phyloP scores from a whole-genome alignment of 345 rosid species.

The Erucastrum elatum region DNA sequence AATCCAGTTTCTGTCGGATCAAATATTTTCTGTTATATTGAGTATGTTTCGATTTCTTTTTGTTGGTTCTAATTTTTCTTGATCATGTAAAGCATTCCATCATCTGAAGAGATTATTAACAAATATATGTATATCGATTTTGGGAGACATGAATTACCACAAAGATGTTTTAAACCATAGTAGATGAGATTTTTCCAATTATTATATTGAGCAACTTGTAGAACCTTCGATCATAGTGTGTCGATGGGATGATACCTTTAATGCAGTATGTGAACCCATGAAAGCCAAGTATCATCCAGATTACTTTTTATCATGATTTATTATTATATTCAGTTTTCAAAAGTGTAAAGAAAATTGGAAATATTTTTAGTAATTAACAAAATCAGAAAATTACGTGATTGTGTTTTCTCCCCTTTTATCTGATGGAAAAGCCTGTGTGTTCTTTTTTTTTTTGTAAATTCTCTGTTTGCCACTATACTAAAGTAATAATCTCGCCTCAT shows the following conservation, averaged over 20 bases:
- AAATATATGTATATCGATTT: neutral
- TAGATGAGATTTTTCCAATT: neutral
- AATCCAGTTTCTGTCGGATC: conserved; percentile 17
- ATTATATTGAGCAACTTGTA: neutral
- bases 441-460: neutral
- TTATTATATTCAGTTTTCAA: neutral
- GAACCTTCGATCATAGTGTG: neutral
- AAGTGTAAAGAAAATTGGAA: conserved; percentile 3
- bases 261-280: conserved; percentile 7
- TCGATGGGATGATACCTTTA: neutral
- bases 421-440: neutral
- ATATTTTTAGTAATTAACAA: neutral
- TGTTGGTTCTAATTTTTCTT: neutral
- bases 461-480: conserved; percentile 8
- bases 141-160: neutral
- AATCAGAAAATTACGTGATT: neutral
- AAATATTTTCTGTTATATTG: neutral
- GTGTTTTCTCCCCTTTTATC: neutral
- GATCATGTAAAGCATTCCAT: neutral
- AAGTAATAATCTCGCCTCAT: neutral
- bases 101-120: neutral
- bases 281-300: neutral
- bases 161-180: neutral
- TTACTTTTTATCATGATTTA: neutral
- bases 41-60: neutral